Evolutionary conservation across 805 yeast species (phyloP).

Genomic region (Schwanniomyces yamadae): DNA sequence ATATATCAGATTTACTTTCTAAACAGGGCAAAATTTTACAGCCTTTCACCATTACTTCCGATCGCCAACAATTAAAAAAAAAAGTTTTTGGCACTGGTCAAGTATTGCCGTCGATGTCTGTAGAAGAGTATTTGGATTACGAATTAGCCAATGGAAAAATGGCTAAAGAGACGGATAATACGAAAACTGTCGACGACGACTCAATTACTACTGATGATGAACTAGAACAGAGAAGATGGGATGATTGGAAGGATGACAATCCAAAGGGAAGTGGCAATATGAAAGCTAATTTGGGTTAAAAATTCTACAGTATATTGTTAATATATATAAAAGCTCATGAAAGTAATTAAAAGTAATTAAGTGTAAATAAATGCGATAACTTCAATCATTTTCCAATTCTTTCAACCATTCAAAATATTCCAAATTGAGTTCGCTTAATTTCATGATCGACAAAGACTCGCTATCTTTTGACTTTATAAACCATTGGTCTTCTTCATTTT

Average conservation of each 20-base stretch:
- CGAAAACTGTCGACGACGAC: slow-evolving; percentile 36
- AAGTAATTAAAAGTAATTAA: background rate
- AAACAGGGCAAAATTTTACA: slow-evolving; percentile 75
- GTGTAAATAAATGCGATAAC: background rate
- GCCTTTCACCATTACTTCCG: slow-evolving; percentile 73
- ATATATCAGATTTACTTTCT: slow-evolving; percentile 47
- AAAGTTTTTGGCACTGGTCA: slow-evolving; percentile 92
- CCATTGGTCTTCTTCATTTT: slow-evolving; percentile 38
- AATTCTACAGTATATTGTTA: background rate
- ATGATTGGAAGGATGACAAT: slow-evolving; percentile 83
- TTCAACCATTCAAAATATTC: slow-evolving; percentile 39
- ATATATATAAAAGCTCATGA: background rate
- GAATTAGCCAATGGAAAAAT: slow-evolving; percentile 86
- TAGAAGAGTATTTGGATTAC: slow-evolving; percentile 85
- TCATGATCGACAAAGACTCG: slow-evolving; percentile 18
- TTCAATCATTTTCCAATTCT: slow-evolving; percentile 27
- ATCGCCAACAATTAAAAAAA: slow-evolving; percentile 53
- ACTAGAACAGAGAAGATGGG: slow-evolving; percentile 83
- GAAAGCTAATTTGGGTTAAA: slow-evolving; percentile 41
- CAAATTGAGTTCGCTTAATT: slow-evolving; percentile 25
- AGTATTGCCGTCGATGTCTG: slow-evolving; percentile 87
- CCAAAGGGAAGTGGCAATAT: slow-evolving; percentile 92
- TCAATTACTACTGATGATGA: slow-evolving; percentile 64
- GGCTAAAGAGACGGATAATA: slow-evolving; percentile 43
- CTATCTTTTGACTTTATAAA: slow-evolving; percentile 20